Evolutionary conservation across 306 rosid species (phyloP).

Genomic region (Clitoria ternatea): DNA sequence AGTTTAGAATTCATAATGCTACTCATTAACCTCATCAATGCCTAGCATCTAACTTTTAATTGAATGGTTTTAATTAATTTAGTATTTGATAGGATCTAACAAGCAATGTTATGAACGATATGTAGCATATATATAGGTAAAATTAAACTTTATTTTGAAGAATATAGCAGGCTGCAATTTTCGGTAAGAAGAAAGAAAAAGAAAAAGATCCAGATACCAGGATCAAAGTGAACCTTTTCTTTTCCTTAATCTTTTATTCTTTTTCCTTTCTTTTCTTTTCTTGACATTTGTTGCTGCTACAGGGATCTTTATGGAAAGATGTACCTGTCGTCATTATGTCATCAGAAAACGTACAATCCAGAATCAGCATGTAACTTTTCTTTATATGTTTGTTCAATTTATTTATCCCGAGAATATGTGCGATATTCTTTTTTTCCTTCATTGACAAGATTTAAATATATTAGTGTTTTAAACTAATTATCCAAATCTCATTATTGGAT

Average conservation of each 20-base stretch:
- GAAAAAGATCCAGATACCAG: not conserved
- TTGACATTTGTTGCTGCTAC: conserved; percentile 30
- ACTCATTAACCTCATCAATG: not conserved
- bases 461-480: too few relatives aligned
- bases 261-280: not conserved
- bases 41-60: not conserved
- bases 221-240: conserved; percentile 13
- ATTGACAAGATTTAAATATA: too few relatives aligned
- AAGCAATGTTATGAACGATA: too few relatives aligned
- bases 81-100: too few relatives aligned
- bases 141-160: not conserved
- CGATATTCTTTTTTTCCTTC: too few relatives aligned
- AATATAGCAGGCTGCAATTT: not conserved
- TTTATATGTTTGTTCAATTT: too few relatives aligned
- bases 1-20: not conserved
- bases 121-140: too few relatives aligned
- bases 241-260: not conserved
- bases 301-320: conserved; percentile 97
- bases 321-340: conserved; percentile 94
- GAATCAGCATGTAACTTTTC: conserved; percentile 66
- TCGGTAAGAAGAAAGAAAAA: conserved; percentile 1
- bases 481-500: too few relatives aligned
- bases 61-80: too few relatives aligned
- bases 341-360: conserved; percentile 92
- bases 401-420: too few relatives aligned